These are phyloP conservation scores for Triangularia setosa DNA, from an alignment of 2,329 filamentous ascomycete genomes.

Conservation along the genomic window DNA sequence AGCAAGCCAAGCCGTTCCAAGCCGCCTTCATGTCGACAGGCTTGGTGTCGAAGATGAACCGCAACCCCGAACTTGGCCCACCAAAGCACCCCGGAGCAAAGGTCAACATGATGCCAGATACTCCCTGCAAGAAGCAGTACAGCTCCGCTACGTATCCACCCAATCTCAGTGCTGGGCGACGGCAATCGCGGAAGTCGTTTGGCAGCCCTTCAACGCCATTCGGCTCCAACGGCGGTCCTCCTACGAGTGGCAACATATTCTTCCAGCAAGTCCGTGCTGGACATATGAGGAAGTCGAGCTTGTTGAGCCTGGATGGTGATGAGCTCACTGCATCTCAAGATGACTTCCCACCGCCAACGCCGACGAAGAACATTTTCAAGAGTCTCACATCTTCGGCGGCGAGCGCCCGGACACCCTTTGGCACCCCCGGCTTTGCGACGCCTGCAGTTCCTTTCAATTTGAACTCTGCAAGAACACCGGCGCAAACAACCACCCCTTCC, in stretches of 20 bases:
- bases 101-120: slow-evolving; percentile 76
- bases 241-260: slow-evolving; percentile 61
- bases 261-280: slow-evolving; percentile 56
- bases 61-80: slow-evolving; percentile 67
- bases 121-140: slow-evolving; percentile 87
- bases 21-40: slow-evolving; percentile 93
- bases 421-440: slow-evolving; percentile 18
- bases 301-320: slow-evolving; percentile 77
- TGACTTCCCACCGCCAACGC: slow-evolving; percentile 88
- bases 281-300: slow-evolving; percentile 58
- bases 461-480: slow-evolving; percentile 8
- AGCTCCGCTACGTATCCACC: slow-evolving; percentile 65
- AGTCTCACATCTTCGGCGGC: slow-evolving; percentile 25
- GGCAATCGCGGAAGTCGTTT: slow-evolving; percentile 65
- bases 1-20: slow-evolving; percentile 69
- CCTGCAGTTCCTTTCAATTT: slow-evolving; percentile 18
- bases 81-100: slow-evolving; percentile 44
- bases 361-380: slow-evolving; percentile 68
- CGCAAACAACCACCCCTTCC: not conserved
- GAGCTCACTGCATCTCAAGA: slow-evolving; percentile 47
- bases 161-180: slow-evolving; percentile 53
- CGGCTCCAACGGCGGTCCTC: slow-evolving; percentile 43
- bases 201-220: slow-evolving; percentile 80
- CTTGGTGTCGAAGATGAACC: slow-evolving; percentile 90
- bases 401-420: slow-evolving; percentile 15